phyloP scores from a whole-genome alignment of 495 filamentous ascomycete genomes.

The Zalerion maritima region DNA sequence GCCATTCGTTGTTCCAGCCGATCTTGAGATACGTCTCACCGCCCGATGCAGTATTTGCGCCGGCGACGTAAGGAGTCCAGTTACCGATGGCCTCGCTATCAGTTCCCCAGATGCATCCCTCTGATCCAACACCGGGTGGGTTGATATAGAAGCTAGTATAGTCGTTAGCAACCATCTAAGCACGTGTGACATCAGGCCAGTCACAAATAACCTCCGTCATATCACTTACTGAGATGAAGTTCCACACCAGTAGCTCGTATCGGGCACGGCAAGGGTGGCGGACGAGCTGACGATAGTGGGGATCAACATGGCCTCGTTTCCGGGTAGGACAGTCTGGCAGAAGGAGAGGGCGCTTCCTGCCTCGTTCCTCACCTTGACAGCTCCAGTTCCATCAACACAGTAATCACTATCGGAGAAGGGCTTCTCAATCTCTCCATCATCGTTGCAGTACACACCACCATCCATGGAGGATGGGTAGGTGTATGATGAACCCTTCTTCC shows the following conservation, averaged over 20 bases:
- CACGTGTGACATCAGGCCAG: conserved; percentile 2
- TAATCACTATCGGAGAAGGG: conserved; percentile 55
- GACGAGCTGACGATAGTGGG: conserved; percentile 45
- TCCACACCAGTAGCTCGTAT: conserved; percentile 50
- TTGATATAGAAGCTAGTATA: conserved; percentile 59
- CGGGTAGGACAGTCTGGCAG: conserved; percentile 73
- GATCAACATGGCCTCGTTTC: conserved; percentile 83
- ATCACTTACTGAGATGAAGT: conserved; percentile 58
- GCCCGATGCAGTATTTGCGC: conserved; percentile 50
- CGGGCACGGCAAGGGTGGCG: conserved; percentile 57
- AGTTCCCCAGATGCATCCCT: conserved; percentile 61
- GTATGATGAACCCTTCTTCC: conserved; percentile 58
- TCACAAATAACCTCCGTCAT: neutral
- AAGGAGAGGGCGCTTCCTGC: conserved; percentile 47
- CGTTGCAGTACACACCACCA: conserved; percentile 63
- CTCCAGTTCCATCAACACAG: conserved; percentile 56
- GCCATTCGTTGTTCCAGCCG: conserved; percentile 68
- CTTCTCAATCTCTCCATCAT: conserved; percentile 50
- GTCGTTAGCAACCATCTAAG: conserved; percentile 3
- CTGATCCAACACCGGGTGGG: conserved; percentile 45
- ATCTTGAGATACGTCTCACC: conserved; percentile 64
- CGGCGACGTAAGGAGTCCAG: conserved; percentile 68
- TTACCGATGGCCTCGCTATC: conserved; percentile 52
- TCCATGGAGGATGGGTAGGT: conserved; percentile 60
- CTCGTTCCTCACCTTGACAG: conserved; percentile 50